A percentile compares a stretch with the other conserved stretches of the same genome.
Conservation (phyloP, 2,329 filamentous ascomycete genomes). For the Calonectria montana region DNA sequence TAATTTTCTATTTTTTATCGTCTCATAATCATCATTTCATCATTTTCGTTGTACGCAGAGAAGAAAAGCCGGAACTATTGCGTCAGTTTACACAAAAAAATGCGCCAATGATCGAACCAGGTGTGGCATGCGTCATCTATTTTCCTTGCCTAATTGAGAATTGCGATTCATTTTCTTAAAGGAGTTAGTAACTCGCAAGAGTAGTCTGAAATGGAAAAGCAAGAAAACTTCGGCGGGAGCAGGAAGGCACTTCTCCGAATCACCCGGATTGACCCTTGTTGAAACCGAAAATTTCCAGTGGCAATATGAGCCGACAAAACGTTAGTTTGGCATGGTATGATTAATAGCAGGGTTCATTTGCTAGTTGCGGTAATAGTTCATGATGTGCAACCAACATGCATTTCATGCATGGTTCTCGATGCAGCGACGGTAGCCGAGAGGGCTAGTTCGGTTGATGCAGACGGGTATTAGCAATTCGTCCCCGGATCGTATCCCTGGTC, state of each 20-base stretch:
- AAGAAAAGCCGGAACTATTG: not conserved
- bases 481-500: not conserved
- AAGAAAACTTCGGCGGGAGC: not conserved
- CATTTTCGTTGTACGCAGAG: not conserved
- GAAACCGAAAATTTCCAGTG: not conserved
- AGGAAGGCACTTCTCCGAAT: not conserved
- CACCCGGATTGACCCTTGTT: not conserved
- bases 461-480: not conserved
- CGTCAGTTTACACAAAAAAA: not conserved
- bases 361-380: not conserved
- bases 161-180: not conserved
- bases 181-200: not conserved
- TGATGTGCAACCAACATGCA: not conserved
- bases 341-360: not conserved
- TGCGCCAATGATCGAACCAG: not conserved
- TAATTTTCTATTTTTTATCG: not conserved
- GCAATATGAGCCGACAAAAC: not conserved
- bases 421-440: not conserved
- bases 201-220: not conserved
- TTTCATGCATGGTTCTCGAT: not conserved
- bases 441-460: not conserved
- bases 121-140: not conserved
- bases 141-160: not conserved
- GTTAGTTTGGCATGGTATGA: not conserved
- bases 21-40: not conserved